Evolutionary conservation across 768 basidiomycete species (phyloP).

Genomic region (Mrakia hoshinonis): DNA sequence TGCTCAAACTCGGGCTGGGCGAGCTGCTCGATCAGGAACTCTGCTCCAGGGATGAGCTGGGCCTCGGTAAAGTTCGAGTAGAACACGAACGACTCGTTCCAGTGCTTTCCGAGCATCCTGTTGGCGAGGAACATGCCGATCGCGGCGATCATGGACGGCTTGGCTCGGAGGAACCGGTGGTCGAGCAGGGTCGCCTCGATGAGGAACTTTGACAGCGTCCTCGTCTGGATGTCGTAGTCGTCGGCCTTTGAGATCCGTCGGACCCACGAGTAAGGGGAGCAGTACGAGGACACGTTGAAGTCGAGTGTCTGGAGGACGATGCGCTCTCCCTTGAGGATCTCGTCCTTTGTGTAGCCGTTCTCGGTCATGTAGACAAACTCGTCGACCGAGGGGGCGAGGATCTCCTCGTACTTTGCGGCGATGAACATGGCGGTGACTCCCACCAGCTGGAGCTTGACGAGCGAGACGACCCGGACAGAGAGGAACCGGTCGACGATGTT

Average conservation of each 20-base stretch:
- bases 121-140: slow-evolving; percentile 95
- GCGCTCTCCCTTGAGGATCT: slow-evolving; percentile 94
- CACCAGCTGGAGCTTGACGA: slow-evolving; percentile 88
- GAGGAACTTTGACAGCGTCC: slow-evolving; percentile 94
- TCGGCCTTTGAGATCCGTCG: slow-evolving; percentile 96
- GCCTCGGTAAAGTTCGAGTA: slow-evolving; percentile 87
- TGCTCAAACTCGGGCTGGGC: slow-evolving; percentile 68
- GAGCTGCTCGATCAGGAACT: slow-evolving; percentile 73
- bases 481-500: slow-evolving; percentile 93
- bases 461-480: slow-evolving; percentile 73
- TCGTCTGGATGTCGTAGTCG: slow-evolving; percentile 94
- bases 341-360: slow-evolving; percentile 83
- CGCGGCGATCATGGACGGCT: slow-evolving; percentile 87
- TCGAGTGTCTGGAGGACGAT: slow-evolving; percentile 76
- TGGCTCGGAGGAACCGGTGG: slow-evolving; percentile 81
- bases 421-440: slow-evolving; percentile 99
- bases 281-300: slow-evolving; percentile 92
- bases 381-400: slow-evolving; percentile 92
- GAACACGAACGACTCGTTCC: slow-evolving; percentile 85
- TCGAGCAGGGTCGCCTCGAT: slow-evolving; percentile 93
- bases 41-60: slow-evolving; percentile 71
- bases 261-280: slow-evolving; percentile 99
- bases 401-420: slow-evolving; percentile 98
- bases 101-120: slow-evolving; percentile 85
- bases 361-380: slow-evolving; percentile 99